phyloP scores from a whole-genome alignment of 2,329 filamentous ascomycete genomes.

The Exophiala bonariae region DNA sequence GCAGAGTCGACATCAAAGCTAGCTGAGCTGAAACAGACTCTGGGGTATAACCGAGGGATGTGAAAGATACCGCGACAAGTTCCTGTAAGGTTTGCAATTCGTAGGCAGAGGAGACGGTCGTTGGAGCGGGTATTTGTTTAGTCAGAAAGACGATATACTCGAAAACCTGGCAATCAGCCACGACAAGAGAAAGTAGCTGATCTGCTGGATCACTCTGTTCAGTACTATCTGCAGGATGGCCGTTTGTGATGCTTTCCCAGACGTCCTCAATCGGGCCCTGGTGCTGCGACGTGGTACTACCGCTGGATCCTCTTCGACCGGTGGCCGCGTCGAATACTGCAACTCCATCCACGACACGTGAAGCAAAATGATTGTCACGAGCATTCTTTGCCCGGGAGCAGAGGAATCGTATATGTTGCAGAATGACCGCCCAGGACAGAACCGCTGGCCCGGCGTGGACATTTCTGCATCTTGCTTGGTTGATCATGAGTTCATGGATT shows the following conservation, averaged over 20 bases:
- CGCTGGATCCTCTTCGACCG: slow-evolving; percentile 28
- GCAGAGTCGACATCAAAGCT: slow-evolving; percentile 62
- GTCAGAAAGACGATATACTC: slow-evolving; percentile 41
- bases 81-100: slow-evolving; percentile 56
- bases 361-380: slow-evolving; percentile 44
- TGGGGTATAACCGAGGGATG: slow-evolving; percentile 69
- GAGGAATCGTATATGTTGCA: slow-evolving; percentile 66
- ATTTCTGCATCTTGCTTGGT: slow-evolving; percentile 57
- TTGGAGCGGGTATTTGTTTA: not conserved
- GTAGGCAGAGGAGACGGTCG: slow-evolving; percentile 10
- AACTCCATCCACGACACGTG: slow-evolving; percentile 42
- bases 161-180: slow-evolving; percentile 50
- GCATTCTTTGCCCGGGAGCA: slow-evolving; percentile 62
- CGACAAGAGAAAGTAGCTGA: slow-evolving; percentile 47
- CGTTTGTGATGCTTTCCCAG: slow-evolving; percentile 44
- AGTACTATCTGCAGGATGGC: slow-evolving; percentile 28
- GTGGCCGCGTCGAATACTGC: slow-evolving; percentile 31
- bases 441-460: slow-evolving; percentile 69
- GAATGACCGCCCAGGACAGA: slow-evolving; percentile 78
- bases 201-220: slow-evolving; percentile 42
- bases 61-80: slow-evolving; percentile 66
- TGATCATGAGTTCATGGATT: slow-evolving; percentile 70
- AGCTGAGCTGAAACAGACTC: slow-evolving; percentile 69
- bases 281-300: slow-evolving; percentile 33
- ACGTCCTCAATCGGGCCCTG: slow-evolving; percentile 49